Evolutionary conservation across 352 stramenopile species (phyloP), one percentile per base, ranked within the genome.

Genomic region (Nothophytophthora sp.): DNA sequence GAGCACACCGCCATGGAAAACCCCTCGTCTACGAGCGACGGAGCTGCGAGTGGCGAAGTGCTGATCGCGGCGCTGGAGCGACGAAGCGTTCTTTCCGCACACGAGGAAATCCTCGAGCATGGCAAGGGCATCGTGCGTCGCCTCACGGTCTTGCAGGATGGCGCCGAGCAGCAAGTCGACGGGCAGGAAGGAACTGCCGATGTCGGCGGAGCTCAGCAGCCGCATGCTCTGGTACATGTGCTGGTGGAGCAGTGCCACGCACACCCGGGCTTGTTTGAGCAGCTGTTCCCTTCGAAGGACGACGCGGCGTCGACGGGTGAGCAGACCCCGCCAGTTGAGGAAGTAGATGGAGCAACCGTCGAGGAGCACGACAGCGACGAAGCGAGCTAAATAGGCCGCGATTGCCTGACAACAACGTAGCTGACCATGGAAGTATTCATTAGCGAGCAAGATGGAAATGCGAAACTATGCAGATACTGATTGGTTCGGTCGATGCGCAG

Each of bases 41-140:
- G 63, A 43, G 52, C 70, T 29, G 33, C 54, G 10, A 70, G 62
- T 32, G 61, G 47, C 3, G 62, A 69, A 39, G 57, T 69, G n/a
- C 23, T 84, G 29, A 65, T 86, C 24, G 73, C 67, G 3, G 76
- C 77, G n/a, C 43, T 91, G 11, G 80, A 91, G 24, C 73, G 80
- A 12, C 73, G 80, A 43, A 84, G 70, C 23, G 70, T 86, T 10
- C 49, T 86, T 25, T 82, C 71, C 13, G 70, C 72, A 0, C 81
- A 91, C 29, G 81, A 91, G 35, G 81, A 91, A 45, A 89, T 91
- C 43, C 57, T 89, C 2, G 77, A 88, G 46, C 77, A 91, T 33
- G 70, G 73, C 22, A 79, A 79, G 44, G 76, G 73, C 7, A 74
- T 91, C 37, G 61, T 83, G 8, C 67, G 77, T 18, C 80, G 77